Percentiles rank a stretch among this genome's conserved stretches.
Conservation (phyloP, 2,329 filamentous ascomycete genomes). For the Parafenestella ontariensis region DNA sequence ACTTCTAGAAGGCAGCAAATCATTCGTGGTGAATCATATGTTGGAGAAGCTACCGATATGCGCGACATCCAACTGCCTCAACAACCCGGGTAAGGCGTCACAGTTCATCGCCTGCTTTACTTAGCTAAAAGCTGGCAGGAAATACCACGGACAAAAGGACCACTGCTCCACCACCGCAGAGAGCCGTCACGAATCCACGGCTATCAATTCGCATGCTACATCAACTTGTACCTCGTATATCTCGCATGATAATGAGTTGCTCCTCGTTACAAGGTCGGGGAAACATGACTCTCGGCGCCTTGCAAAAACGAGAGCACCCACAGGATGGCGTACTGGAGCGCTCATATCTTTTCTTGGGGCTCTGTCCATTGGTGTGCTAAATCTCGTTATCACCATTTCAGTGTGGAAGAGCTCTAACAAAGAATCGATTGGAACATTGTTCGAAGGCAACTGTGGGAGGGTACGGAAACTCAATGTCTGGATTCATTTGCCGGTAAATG, state of each 20-base stretch:
- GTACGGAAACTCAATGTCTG: neutral
- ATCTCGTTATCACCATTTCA: slow-evolving; percentile 8
- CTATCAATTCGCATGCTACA: neutral
- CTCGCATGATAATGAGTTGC: neutral
- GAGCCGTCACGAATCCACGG: neutral
- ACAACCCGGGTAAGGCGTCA: neutral
- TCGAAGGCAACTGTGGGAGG: slow-evolving; percentile 6
- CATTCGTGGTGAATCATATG: neutral
- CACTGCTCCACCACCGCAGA: neutral
- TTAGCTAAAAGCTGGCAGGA: neutral
- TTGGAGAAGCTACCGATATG: neutral
- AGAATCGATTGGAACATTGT: neutral
- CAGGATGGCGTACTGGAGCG: slow-evolving; percentile 14
- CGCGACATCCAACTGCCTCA: slow-evolving; percentile 1
- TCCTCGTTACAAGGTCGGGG: neutral
- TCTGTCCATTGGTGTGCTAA: slow-evolving; percentile 6
- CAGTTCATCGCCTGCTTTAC: neutral
- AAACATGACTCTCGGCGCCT: neutral
- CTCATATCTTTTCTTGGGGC: slow-evolving; percentile 11
- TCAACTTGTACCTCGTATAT: neutral
- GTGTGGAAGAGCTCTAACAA: slow-evolving; percentile 1
- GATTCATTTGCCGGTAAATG: slow-evolving; percentile 59
- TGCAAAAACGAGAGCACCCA: neutral
- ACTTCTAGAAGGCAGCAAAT: neutral
- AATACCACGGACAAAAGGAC: too few species aligned